These are phyloP conservation scores for Neospora caninum DNA, from an alignment of 169 alveolate species.

Conservation along the genomic window DNA sequence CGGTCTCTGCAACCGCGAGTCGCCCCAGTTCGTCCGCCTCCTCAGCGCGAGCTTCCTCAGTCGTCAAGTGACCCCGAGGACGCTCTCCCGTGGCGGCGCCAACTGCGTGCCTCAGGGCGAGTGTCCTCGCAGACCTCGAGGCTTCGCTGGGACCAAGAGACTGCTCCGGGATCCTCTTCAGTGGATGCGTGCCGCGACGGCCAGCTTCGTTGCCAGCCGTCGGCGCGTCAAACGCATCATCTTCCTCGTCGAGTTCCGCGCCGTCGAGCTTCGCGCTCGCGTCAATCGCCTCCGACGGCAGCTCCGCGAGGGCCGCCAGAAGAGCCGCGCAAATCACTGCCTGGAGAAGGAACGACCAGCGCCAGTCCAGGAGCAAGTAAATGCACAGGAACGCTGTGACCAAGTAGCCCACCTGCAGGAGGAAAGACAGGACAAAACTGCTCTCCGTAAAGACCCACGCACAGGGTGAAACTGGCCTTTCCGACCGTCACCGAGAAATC, in stretches of 20 bases:
- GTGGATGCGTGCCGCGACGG: background rate
- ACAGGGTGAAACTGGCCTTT: too few species aligned
- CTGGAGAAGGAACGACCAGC: constrained; percentile 42
- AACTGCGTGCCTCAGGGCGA: background rate
- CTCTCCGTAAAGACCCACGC: too few species aligned
- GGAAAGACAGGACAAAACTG: background rate
- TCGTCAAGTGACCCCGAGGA: background rate
- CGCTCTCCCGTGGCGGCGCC: background rate
- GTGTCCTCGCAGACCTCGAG: background rate
- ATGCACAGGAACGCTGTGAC: constrained; percentile 51
- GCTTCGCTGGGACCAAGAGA: background rate
- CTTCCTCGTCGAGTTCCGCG: background rate
- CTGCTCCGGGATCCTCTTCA: background rate
- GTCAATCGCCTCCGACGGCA: constrained; percentile 26
- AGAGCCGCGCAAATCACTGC: background rate
- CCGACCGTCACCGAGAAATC: too few species aligned
- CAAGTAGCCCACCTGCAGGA: constrained; percentile 63
- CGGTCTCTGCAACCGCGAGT: background rate
- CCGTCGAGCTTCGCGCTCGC: background rate
- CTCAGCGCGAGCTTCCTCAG: background rate
- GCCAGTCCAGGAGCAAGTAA: constrained; percentile 60
- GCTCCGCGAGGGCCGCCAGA: constrained; percentile 3
- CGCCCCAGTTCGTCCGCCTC: background rate
- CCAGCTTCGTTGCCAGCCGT: background rate
- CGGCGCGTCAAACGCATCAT: background rate